Conservation (phyloP, 2,329 filamentous ascomycete species). For the Aspergillus sp. region DNA sequence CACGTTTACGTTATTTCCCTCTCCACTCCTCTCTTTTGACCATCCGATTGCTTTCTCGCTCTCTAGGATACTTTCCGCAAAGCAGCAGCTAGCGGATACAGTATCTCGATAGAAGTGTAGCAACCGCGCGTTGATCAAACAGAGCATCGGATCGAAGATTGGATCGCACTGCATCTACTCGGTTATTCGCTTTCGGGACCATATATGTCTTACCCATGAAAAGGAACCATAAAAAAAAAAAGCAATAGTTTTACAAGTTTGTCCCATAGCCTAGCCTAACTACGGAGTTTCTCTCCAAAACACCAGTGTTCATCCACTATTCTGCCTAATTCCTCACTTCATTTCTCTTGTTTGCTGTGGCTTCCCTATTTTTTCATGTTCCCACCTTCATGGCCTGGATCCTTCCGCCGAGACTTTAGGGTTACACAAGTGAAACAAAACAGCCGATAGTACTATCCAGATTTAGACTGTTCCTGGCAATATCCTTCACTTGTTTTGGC, state of each 20-base stretch:
- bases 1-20: background rate
- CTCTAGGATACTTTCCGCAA: background rate
- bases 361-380: background rate
- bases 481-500: background rate
- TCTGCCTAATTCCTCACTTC: background rate
- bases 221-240: background rate
- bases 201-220: background rate
- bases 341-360: background rate
- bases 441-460: background rate
- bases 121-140: background rate
- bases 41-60: background rate
- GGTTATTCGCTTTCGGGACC: background rate
- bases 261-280: background rate
- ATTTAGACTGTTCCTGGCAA: background rate
- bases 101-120: background rate
- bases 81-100: background rate
- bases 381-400: background rate
- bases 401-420: background rate
- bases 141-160: background rate
- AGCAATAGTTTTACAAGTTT: background rate
- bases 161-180: background rate
- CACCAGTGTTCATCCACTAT: background rate
- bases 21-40: background rate
- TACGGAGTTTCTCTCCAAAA: background rate
- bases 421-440: constrained; percentile 2